A percentile compares a stretch with the other conserved stretches of the same genome.
Evolutionary conservation across 2,329 filamentous ascomycete species (phyloP).

Genomic region (Ophiocordyceps camponoti-leonardi): DNA sequence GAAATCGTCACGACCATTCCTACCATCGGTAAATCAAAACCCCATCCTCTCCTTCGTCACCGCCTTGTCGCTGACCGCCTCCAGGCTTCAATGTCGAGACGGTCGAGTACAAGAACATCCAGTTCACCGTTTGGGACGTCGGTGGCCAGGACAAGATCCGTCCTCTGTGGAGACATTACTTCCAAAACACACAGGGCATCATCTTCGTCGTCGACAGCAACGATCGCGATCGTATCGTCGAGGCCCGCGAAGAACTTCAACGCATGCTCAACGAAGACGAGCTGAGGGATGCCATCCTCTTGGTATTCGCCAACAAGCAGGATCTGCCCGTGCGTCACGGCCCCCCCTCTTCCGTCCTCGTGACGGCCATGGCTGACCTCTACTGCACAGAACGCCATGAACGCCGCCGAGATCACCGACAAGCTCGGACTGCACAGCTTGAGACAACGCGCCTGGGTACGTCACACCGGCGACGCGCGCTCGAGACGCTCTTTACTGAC

Average conservation of each 20-base stretch:
- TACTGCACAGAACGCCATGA: conserved; percentile 78
- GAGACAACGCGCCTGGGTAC: conserved; percentile 97
- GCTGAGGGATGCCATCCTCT: conserved; percentile 87
- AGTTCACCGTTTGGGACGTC: conserved; percentile 99
- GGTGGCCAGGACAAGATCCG: conserved; percentile 99
- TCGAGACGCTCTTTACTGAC: conserved; percentile 1
- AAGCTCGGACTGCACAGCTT: conserved; percentile 98
- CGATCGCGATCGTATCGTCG: conserved; percentile 93
- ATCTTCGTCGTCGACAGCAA: conserved; percentile 99
- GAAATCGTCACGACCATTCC: conserved; percentile 98
- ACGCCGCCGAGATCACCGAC: conserved; percentile 98
- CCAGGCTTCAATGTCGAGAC: conserved; percentile 98
- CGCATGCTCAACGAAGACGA: conserved; percentile 98
- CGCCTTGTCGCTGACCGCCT: conserved; percentile 5
- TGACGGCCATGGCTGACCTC: background rate
- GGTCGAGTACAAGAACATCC: conserved; percentile 99
- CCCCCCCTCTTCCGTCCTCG: background rate
- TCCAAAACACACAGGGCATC: conserved; percentile 98
- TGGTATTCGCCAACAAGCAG: conserved; percentile 99
- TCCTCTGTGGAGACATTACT: conserved; percentile 99
- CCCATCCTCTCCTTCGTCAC: background rate
- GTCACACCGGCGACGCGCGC: conserved; percentile 19
- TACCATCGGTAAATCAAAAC: conserved; percentile 61
- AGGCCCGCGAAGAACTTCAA: conserved; percentile 91
- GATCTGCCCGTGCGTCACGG: conserved; percentile 70